phyloP scores from a whole-genome alignment of 768 basidiomycete genomes.

The Suillus clintonianus region DNA sequence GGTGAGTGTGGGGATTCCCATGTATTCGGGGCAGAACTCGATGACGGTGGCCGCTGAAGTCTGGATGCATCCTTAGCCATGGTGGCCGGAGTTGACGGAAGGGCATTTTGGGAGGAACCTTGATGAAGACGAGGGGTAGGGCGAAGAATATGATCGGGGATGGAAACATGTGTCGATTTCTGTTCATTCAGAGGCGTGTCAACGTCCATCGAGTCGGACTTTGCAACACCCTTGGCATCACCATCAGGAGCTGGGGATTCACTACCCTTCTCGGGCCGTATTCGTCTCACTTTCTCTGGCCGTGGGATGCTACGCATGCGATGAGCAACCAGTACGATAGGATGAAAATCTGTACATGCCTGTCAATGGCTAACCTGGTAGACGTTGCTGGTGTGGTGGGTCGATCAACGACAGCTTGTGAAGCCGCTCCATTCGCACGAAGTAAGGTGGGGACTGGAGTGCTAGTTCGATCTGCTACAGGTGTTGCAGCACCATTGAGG shows the following conservation, averaged over 20 bases:
- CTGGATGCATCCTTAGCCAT: constrained; percentile 20
- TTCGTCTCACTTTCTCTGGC: constrained; percentile 77
- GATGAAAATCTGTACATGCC: constrained; percentile 39
- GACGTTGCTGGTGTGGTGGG: constrained; percentile 32
- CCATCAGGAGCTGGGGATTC: constrained; percentile 37
- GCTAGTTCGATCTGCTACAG: constrained; percentile 34
- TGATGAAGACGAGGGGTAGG: constrained; percentile 20
- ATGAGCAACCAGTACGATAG: constrained; percentile 8
- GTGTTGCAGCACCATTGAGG: constrained; percentile 40
- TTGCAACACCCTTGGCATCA: constrained; percentile 20
- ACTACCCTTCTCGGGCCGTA: constrained; percentile 39
- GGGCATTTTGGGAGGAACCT: constrained; percentile 10
- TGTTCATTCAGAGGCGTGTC: constrained; percentile 32
- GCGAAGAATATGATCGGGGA: constrained; percentile 7
- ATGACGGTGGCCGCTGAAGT: constrained; percentile 14
- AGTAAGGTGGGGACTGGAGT: constrained; percentile 53
- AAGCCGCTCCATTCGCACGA: constrained; percentile 31
- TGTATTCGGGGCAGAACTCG: constrained; percentile 18
- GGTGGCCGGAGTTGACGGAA: constrained; percentile 14
- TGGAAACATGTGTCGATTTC: not conserved
- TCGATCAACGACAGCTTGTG: constrained; percentile 29
- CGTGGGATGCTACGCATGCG: constrained; percentile 58
- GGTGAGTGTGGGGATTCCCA: constrained; percentile 42
- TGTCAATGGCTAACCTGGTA: constrained; percentile 67
- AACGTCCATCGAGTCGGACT: constrained; percentile 38